A percentile compares a stretch with the other conserved stretches of the same genome.
These are phyloP conservation scores for Saccharomycopsis fodiens DNA, from an alignment of 805 yeast species.

Conservation along the genomic window DNA sequence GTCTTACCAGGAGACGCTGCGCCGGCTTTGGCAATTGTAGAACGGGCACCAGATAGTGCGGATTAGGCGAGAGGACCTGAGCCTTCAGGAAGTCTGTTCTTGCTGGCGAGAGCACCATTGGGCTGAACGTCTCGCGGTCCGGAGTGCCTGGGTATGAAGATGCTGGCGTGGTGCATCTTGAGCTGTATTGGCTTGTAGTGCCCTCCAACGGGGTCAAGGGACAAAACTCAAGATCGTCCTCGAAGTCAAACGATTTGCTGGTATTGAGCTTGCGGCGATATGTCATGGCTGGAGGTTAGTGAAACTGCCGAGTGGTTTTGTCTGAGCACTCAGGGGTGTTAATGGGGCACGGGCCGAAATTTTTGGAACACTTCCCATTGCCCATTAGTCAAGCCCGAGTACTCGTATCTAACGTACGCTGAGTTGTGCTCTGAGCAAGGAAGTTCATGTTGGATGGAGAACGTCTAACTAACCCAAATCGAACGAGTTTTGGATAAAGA, in stretches of 20 bases:
- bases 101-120: not conserved
- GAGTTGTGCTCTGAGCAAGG: too few relatives aligned
- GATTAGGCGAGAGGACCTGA: not conserved
- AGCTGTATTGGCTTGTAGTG: not conserved
- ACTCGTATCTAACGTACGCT: too few relatives aligned
- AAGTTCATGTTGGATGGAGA: too few relatives aligned
- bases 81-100: not conserved
- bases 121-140: conserved; percentile 2
- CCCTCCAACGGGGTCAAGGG: conserved; percentile 30
- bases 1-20: conserved; percentile 5
- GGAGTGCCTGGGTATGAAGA: conserved; percentile 16
- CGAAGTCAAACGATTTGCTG: conserved; percentile 61
- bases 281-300: conserved; percentile 10
- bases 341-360: too few relatives aligned
- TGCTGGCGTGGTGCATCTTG: not conserved
- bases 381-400: too few relatives aligned
- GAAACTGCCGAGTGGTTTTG: too few relatives aligned
- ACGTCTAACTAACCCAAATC: too few relatives aligned
- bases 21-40: conserved; percentile 12
- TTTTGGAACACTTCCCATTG: too few relatives aligned
- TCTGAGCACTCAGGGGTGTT: too few relatives aligned
- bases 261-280: conserved; percentile 48
- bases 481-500: too few relatives aligned
- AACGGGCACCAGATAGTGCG: conserved; percentile 4
- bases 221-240: conserved; percentile 67